Conservation (phyloP, 1,139 yeast species). For the Suhomyces coccinellae region DNA sequence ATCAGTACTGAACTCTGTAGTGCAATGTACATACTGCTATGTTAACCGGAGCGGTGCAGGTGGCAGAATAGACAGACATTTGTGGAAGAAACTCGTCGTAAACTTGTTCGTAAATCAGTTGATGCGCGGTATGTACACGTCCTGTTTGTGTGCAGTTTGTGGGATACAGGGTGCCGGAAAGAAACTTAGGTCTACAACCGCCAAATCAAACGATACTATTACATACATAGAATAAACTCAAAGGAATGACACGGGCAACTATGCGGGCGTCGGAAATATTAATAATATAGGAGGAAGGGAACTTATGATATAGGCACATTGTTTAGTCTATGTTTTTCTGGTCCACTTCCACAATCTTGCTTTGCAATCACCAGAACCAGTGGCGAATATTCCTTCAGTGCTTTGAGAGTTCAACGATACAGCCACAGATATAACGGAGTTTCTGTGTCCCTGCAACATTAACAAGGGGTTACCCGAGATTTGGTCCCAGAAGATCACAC, state of each 20-base stretch:
- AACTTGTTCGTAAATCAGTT: constrained; percentile 2
- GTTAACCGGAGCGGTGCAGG: constrained; percentile 96
- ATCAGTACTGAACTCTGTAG: neutral
- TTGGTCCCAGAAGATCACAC: constrained; percentile 97
- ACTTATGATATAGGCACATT: constrained; percentile 1
- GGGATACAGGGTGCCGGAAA: too few species aligned
- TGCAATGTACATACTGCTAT: constrained; percentile 66
- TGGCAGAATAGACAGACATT: constrained; percentile 62
- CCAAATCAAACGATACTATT: constrained; percentile 9
- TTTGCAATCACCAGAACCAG: constrained; percentile 97
- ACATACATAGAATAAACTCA: constrained; percentile 11
- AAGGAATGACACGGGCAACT: neutral
- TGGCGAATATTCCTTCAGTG: constrained; percentile 81
- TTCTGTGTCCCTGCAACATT: constrained; percentile 96
- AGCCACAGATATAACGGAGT: constrained; percentile 92
- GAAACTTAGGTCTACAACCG: neutral
- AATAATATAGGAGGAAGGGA: constrained; percentile 3
- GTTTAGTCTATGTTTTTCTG: constrained; percentile 17
- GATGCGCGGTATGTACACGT: constrained; percentile 5
- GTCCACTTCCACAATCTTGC: constrained; percentile 94
- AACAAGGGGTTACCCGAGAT: constrained; percentile 87
- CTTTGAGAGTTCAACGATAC: constrained; percentile 77
- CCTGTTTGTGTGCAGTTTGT: neutral
- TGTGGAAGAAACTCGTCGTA: constrained; percentile 6
- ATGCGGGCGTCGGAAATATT: constrained; percentile 1